Evolutionary conservation across 331 rosid species (phyloP).

Genomic region (Quercus tomentella): DNA sequence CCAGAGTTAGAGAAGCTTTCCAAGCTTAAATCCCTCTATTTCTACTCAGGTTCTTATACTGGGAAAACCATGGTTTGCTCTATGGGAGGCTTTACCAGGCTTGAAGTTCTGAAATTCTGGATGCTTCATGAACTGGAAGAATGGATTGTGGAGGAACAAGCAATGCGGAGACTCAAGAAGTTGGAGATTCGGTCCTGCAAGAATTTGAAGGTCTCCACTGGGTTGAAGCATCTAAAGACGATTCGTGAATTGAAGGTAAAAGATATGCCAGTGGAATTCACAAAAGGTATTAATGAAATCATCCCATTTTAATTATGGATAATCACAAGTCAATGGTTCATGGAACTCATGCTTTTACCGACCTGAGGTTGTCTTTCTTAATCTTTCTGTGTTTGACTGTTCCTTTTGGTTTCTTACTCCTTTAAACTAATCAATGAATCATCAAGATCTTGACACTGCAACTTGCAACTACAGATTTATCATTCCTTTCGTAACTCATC

Average conservation of each 20-base stretch:
- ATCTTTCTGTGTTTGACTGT: too few species aligned
- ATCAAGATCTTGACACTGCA: too few species aligned
- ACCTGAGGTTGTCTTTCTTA: too few species aligned
- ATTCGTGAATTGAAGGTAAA: slow-evolving; percentile 22
- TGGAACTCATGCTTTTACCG: too few species aligned
- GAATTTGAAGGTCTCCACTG: not conserved
- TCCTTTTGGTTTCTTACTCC: too few species aligned
- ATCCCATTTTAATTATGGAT: not conserved
- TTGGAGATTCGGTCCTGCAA: slow-evolving; percentile 25
- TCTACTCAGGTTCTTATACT: slow-evolving; percentile 15
- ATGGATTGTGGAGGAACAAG: slow-evolving; percentile 23
- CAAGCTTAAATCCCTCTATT: slow-evolving; percentile 13
- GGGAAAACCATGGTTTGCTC: slow-evolving; percentile 19
- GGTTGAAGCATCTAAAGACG: slow-evolving; percentile 16
- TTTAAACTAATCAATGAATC: too few species aligned
- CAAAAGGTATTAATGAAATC: not conserved
- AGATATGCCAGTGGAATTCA: slow-evolving; percentile 18
- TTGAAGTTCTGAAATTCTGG: slow-evolving; percentile 31
- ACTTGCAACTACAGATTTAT: too few species aligned
- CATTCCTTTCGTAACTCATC: too few species aligned
- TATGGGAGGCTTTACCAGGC: slow-evolving; percentile 12
- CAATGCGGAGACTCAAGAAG: slow-evolving; percentile 22
- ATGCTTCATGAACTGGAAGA: too few species aligned
- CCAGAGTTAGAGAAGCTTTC: slow-evolving; percentile 17
- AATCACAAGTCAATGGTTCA: not conserved